Base-by-base conservation (phyloP, 2,329 filamentous ascomycete genomes). In the Penicillium oxalicum region DNA sequence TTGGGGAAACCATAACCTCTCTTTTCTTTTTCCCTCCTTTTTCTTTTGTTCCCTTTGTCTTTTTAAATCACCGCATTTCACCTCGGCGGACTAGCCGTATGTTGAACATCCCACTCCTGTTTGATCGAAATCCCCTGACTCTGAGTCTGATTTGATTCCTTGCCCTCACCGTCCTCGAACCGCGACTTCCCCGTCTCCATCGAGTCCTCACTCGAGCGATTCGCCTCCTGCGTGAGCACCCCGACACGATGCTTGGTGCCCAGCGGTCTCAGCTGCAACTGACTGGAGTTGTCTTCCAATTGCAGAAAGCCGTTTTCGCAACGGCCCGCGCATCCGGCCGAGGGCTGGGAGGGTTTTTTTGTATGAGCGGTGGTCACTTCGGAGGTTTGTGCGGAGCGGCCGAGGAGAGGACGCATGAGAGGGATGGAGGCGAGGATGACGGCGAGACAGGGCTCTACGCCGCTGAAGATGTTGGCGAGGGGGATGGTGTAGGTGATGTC, bases 381-480 rank as follows among this genome's bases (percentile, higher is more conserved):
- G 1, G 57, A 46, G 1, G 51, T 50, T 35, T 61, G 60, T 6
- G 0, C 25, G 40, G 54, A 27, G 51, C 61, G 26, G 53, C 47
- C 64, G 4, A 74, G 57, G 6, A 75, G 60, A 5, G 72, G 70
- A 1, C 70, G 66, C 29, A 74, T 59, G 12, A 72, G 61, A 0
- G 72, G 70, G 18, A 74, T 59, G 46, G 69, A 74, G n/a, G 68
- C 65, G 9, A 70, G 54, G 6, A 64, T 65, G 9, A 74, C 63
- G 33, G 63, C 70, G 27, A 74, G 58, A 40, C 58, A 67, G 13
- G 69, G 70, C 53, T 74, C 71, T 13, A 71, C 51, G 8, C 61
- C 63, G 12, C 61, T 65, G 54, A 70, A 71, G 45, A 73, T 58
- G 38, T 63, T 63, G 3, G 70, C 65, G 7, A 54, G 56, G 18